Base-by-base conservation (phyloP, 2,329 filamentous ascomycete species). In the Claviceps arundinis region DNA sequence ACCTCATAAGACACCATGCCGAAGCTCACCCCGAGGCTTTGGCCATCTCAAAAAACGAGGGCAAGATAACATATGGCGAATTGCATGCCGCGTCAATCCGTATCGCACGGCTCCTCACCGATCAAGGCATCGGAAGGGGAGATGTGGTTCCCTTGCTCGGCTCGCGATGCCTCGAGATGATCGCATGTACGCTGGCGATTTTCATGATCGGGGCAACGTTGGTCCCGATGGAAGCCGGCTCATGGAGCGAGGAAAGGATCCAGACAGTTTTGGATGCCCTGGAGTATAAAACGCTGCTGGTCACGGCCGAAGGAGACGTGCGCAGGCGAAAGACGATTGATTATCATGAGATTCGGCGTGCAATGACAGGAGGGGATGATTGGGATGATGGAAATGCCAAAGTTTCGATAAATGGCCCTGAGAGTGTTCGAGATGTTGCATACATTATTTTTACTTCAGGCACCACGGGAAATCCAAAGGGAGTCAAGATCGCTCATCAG, bases 381-480 rank as follows among this genome's bases (percentile, higher is more conserved):
- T 24, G 22, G 19, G 7, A 16, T 6, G 16, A 34, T 14, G 22
- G 9, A 30, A 11, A 11, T n/a, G 14, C 14, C 16, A 46, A 8
- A 47, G 22, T 3, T 11, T 1, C 9, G 30, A 34, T 34, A 13
- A 11, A 17, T 16, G 30, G 16, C 19, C 24, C 13, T 9, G 7
- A 6, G 14, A 70, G 84, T 51, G 84, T 82, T 57, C 84, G 43
- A 45, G 52, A 52, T 11, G 6, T 54, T 7, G 52, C 50, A 14
- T 54, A 54, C 19, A 50, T 54, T 4, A 54, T 52, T 26, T 54
- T 54, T 17, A 54, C 52, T 40, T 54, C 52, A 13, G 52, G 52
- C 24, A 74, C 30, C 82, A 81, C 61, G 68, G 68, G 0, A 63
- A 66, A 1, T 66, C 73, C 2, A 64, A 71, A 42, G 60, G 68